These are phyloP conservation scores for Erodium moschatum DNA, from an alignment of 441 rosid genomes.

Conservation along the genomic window DNA sequence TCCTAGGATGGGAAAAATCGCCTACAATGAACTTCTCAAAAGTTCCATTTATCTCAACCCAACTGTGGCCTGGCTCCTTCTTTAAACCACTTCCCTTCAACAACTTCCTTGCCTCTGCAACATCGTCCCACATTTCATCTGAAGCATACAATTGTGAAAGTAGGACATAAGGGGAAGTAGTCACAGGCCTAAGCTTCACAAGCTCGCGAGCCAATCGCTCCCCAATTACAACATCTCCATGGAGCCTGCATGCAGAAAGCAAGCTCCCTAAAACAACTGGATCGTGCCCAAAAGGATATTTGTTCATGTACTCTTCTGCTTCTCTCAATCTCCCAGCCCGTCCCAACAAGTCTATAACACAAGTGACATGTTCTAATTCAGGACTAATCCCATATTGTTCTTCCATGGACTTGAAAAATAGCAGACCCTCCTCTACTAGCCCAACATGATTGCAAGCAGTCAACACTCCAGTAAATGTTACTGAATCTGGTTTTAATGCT, in stretches of 20 bases:
- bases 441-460: conserved; percentile 62
- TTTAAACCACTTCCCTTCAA: conserved; percentile 51
- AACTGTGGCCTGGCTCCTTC: conserved; percentile 51
- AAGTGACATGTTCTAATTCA: conserved; percentile 47
- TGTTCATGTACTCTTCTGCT: conserved; percentile 40
- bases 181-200: conserved; percentile 33
- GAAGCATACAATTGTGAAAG: conserved; percentile 53
- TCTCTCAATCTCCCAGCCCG: conserved; percentile 45
- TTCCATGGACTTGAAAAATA: conserved; percentile 40
- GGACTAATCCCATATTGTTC: conserved; percentile 39
- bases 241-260: conserved; percentile 51
- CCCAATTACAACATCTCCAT: conserved; percentile 36
- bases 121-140: conserved; percentile 49
- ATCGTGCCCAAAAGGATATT: conserved; percentile 33
- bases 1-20: conserved; percentile 39
- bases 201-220: conserved; percentile 40
- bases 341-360: conserved; percentile 60
- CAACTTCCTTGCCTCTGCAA: conserved; percentile 46
- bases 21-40: conserved; percentile 37
- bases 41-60: conserved; percentile 38
- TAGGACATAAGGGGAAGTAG: conserved; percentile 50
- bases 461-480: conserved; percentile 47
- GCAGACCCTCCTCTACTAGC: conserved; percentile 41
- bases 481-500: conserved; percentile 42
- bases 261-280: conserved; percentile 46